Conservation (phyloP, 2,329 filamentous ascomycete species). For the Fusarium goolgardi region DNA sequence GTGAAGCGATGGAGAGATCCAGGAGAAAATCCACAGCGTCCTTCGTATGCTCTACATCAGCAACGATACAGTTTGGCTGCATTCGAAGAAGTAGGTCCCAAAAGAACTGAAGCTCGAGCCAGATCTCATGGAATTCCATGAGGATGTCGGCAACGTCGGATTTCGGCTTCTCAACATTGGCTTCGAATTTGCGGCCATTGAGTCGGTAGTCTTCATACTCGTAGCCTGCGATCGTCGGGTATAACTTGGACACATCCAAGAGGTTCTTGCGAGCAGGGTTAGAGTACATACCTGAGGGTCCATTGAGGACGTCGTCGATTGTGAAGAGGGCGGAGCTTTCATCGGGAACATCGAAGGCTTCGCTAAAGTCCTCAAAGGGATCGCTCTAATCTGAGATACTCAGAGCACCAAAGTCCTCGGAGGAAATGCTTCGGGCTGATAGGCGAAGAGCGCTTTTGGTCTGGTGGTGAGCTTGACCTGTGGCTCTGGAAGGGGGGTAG, state of each 20-base stretch:
- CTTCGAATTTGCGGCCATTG: constrained; percentile 4
- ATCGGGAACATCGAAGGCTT: not conserved
- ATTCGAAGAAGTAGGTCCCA: constrained; percentile 33
- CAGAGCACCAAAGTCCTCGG: not conserved
- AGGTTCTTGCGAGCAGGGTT: not conserved
- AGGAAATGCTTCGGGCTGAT: not conserved
- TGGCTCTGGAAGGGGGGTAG: not conserved
- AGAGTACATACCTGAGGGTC: not conserved
- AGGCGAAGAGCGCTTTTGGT: not conserved
- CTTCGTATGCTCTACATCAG: not conserved
- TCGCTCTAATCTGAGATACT: not conserved
- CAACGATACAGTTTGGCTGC: constrained; percentile 31
- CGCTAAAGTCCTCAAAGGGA: not conserved
- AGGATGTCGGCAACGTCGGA: constrained; percentile 1
- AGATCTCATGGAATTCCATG: constrained; percentile 20
- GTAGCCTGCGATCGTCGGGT: constrained; percentile 19
- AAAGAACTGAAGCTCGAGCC: constrained; percentile 27
- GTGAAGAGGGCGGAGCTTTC: no score
- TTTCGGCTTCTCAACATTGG: not conserved
- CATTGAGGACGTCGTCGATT: constrained; percentile 2
- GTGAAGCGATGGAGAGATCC: constrained; percentile 10
- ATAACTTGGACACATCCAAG: not conserved
- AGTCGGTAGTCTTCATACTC: not conserved
- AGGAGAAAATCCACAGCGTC: constrained; percentile 26
- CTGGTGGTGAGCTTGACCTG: not conserved